A percentile compares a stretch with the other conserved stretches of the same genome.
Evolutionary conservation across 331 rosid species (phyloP).

Genomic region (Quercus lobata): DNA sequence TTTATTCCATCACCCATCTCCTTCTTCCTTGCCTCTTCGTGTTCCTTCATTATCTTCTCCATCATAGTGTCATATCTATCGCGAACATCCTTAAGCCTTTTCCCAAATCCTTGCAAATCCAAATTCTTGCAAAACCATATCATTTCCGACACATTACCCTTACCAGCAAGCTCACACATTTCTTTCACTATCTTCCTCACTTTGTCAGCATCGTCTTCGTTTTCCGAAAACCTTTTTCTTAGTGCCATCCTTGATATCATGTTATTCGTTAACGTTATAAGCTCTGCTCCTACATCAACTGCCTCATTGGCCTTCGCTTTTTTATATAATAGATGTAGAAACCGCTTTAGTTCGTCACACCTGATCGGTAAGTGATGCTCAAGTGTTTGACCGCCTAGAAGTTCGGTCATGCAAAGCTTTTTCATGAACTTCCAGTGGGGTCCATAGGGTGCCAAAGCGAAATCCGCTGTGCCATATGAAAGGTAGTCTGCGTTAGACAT

Average conservation of each 20-base stretch:
- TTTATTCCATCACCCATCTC: conserved; percentile 15
- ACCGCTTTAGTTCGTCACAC: conserved; percentile 31
- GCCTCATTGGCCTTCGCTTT: conserved; percentile 29
- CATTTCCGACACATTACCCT: conserved; percentile 47
- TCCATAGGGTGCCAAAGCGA: conserved; percentile 52
- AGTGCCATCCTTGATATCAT: conserved; percentile 50
- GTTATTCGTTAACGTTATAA: conserved; percentile 36
- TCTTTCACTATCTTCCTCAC: conserved; percentile 48
- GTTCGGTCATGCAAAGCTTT: conserved; percentile 57
- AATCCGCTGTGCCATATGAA: conserved; percentile 56
- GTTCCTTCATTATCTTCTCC: conserved; percentile 52
- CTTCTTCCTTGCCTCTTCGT: conserved; percentile 44
- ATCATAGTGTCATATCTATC: conserved; percentile 40
- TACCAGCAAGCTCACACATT: conserved; percentile 34
- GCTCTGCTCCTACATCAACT: conserved; percentile 39
- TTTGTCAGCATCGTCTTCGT: conserved; percentile 36
- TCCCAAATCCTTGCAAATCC: conserved; percentile 61
- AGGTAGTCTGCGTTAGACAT: conserved; percentile 35
- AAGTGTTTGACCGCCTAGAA: conserved; percentile 45
- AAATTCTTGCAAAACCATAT: conserved; percentile 56
- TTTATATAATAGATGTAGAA: conserved; percentile 15
- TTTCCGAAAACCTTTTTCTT: conserved; percentile 23
- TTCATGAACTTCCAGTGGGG: conserved; percentile 72
- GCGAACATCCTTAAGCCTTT: conserved; percentile 33
- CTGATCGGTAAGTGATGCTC: conserved; percentile 37